phyloP scores from a whole-genome alignment of 345 rosid species.

The Eucalyptus caleyi region DNA sequence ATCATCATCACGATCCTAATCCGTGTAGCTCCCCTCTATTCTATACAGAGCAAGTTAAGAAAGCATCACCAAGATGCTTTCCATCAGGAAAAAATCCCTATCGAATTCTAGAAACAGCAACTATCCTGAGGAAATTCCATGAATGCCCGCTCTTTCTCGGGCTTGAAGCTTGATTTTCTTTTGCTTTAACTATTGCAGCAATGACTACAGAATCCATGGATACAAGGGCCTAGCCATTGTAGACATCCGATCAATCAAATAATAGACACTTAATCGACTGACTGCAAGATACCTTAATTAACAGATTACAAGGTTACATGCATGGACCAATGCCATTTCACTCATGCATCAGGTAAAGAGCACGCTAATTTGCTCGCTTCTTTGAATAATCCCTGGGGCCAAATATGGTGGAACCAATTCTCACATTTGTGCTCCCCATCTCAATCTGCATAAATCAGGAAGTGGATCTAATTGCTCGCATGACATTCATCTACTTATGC shows the following conservation, averaged over 20 bases:
- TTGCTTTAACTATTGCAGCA: neutral
- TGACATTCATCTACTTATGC: neutral
- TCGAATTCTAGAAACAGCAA: neutral
- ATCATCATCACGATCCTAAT: neutral
- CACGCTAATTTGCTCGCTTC: conserved; percentile 9
- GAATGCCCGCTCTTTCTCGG: neutral
- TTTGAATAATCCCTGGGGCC: conserved; percentile 75
- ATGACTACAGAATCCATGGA: neutral
- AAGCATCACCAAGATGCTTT: neutral
- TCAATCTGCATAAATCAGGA: conserved; percentile 52
- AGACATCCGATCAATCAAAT: neutral
- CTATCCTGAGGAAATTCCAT: neutral
- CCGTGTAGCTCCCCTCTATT: neutral
- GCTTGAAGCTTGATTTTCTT: neutral
- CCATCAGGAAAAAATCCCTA: neutral
- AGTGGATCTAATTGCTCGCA: neutral
- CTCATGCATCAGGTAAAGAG: neutral
- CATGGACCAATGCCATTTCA: neutral
- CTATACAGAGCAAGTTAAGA: neutral
- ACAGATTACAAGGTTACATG: neutral
- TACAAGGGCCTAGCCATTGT: neutral
- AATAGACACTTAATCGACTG: neutral
- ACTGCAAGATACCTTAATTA: neutral
- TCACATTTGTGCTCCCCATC: conserved; percentile 86
- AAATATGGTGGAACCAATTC: conserved; percentile 86